Conservation (phyloP, 163 green algal genomes). For the Scenedesmus sp. region DNA sequence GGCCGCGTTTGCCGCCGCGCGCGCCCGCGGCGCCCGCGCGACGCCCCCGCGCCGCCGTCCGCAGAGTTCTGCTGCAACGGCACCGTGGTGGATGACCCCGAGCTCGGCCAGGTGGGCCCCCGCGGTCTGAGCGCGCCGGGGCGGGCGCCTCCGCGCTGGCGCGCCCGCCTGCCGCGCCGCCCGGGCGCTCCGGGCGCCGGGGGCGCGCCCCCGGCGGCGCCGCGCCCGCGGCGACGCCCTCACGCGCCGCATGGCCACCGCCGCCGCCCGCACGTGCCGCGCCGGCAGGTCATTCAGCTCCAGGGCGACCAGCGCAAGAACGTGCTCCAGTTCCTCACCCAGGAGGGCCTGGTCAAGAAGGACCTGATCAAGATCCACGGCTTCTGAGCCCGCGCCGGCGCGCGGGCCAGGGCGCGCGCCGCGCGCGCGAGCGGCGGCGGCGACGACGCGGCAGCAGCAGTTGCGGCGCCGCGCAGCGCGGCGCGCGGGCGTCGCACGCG, state of each 20-base stretch:
- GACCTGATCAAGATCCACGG: slow-evolving; percentile 95
- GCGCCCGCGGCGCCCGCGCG: neutral
- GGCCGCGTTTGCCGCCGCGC: neutral
- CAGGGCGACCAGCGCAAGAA: slow-evolving; percentile 99
- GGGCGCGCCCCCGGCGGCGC: no score
- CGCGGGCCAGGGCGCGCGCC: no score
- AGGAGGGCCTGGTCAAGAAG: slow-evolving; percentile 97
- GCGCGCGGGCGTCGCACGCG: no score
- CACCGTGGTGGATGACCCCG: slow-evolving; percentile 97
- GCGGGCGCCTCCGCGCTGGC: neutral
- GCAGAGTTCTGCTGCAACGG: slow-evolving; percentile 99
- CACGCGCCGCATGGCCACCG: no score
- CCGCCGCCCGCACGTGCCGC: neutral
- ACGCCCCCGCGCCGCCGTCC: neutral
- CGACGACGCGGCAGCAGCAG: no score
- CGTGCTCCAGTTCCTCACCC: slow-evolving; percentile 91
- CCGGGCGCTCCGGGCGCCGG: no score
- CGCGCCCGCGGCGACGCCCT: no score
- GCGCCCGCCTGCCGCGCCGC: neutral
- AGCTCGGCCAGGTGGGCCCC: slow-evolving; percentile 89
- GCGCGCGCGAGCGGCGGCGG: no score
- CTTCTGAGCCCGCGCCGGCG: no score
- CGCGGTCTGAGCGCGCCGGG: no score
- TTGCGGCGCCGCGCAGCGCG: no score
- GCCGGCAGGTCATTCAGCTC: slow-evolving; percentile 94